phyloP scores from a whole-genome alignment of 257 asterid species.

The Gardenia jasminoides region DNA sequence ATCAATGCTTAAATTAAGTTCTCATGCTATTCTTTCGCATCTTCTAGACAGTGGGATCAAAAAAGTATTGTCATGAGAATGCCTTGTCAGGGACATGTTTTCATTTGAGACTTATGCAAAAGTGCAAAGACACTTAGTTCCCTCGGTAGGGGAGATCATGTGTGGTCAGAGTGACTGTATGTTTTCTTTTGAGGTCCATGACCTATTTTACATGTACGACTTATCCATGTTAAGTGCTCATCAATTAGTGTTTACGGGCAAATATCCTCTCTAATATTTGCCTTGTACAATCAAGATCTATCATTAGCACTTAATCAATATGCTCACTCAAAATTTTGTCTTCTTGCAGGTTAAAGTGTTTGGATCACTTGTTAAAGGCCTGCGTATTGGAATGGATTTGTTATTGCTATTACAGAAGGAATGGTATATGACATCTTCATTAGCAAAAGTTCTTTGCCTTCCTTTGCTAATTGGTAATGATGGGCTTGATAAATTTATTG shows the following conservation, averaged over 20 bases:
- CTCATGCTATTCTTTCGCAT: no score
- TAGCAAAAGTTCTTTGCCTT: no score
- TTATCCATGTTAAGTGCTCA: no score
- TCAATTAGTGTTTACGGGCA: no score
- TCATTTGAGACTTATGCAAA: background rate
- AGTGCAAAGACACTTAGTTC: background rate
- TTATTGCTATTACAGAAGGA: slow-evolving; percentile 49
- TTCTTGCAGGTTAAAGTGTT: slow-evolving; percentile 70
- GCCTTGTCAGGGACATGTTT: background rate
- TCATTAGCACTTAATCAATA: background rate
- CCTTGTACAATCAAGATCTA: background rate
- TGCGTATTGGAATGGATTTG: no score
- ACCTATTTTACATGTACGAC: background rate
- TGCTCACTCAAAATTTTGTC: background rate
- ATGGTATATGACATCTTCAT: slow-evolving; percentile 37
- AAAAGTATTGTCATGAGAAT: background rate
- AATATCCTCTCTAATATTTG: no score
- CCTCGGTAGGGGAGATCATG: no score
- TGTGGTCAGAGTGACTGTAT: no score
- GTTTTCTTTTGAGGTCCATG: background rate
- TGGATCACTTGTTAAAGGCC: no score
- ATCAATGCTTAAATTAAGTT: no score
- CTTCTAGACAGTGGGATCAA: background rate
- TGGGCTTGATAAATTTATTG: no score
- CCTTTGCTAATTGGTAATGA: no score